Evolutionary conservation across 306 rosid species (phyloP).

Genomic region (Fragaria ananassa): DNA sequence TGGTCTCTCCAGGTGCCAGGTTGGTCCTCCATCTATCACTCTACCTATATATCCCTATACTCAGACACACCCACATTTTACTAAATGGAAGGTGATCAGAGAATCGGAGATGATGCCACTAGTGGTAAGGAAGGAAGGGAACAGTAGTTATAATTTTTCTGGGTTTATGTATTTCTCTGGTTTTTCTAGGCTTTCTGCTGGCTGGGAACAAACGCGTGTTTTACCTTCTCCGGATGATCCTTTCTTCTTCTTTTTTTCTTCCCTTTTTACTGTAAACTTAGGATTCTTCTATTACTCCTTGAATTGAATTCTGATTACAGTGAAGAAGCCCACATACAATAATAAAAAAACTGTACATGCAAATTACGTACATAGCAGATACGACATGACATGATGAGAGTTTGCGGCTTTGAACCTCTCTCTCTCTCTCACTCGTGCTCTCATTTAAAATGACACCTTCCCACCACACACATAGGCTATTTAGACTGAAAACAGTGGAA

Average conservation of each 20-base stretch:
- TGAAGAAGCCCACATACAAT: constrained; percentile 27
- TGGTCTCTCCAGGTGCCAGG: constrained; percentile 89
- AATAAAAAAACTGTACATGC: constrained; percentile 23
- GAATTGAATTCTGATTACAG: constrained; percentile 46
- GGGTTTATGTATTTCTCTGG: constrained; percentile 16
- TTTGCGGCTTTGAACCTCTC: constrained; percentile 45
- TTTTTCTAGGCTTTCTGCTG: constrained; percentile 29
- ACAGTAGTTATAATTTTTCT: constrained; percentile 47
- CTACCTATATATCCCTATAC: neutral
- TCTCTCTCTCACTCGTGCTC: constrained; percentile 4
- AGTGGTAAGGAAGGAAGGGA: constrained; percentile 29
- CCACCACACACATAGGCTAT: constrained; percentile 32
- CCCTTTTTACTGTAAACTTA: constrained; percentile 3
- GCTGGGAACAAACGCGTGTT: constrained; percentile 24
- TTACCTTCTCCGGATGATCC: neutral
- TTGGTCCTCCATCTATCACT: constrained; percentile 26
- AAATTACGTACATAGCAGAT: constrained; percentile 42
- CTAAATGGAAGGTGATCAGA: neutral
- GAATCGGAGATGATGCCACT: neutral
- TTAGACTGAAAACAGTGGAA: neutral
- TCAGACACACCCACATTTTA: neutral
- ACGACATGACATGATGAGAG: constrained; percentile 38
- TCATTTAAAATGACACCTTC: constrained; percentile 29
- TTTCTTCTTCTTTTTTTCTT: neutral
- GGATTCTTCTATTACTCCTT: constrained; percentile 30